A percentile compares a stretch with the other conserved stretches of the same genome.
Conservation (phyloP, 495 filamentous ascomycete species). For the Copromyces sp. region DNA sequence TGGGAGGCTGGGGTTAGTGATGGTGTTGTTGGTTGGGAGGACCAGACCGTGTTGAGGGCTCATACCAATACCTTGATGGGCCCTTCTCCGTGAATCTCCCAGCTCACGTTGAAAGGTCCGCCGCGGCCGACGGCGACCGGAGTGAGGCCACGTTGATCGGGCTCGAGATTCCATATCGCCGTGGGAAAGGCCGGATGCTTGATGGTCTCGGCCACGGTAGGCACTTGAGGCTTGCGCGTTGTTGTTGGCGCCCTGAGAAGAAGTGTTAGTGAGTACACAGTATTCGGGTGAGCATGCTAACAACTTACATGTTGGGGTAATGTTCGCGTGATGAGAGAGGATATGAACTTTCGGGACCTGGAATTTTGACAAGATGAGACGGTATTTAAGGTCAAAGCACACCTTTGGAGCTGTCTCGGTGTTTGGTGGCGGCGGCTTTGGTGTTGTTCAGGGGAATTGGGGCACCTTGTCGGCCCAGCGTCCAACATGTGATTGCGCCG, state of each 20-base stretch:
- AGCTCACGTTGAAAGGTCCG: conserved; percentile 60
- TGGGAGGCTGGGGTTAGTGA: conserved; percentile 14
- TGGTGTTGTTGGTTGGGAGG: conserved; percentile 10
- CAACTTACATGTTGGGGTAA: neutral
- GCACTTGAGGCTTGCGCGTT: conserved; percentile 9
- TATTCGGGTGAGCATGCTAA: neutral
- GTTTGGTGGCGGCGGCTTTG: neutral
- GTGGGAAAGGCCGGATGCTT: conserved; percentile 37
- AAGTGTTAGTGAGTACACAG: neutral
- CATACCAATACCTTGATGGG: conserved; percentile 60
- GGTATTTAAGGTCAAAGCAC: neutral
- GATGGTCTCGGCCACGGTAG: conserved; percentile 29
- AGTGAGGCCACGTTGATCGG: conserved; percentile 45
- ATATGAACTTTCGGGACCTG: neutral
- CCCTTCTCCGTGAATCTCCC: conserved; percentile 71
- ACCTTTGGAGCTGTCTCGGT: neutral
- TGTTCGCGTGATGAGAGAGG: neutral
- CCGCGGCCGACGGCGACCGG: conserved; percentile 54
- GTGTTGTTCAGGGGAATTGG: neutral
- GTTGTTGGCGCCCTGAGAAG: neutral
- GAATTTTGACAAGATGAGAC: neutral
- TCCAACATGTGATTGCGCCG: neutral
- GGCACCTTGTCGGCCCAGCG: neutral
- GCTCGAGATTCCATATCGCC: conserved; percentile 52
- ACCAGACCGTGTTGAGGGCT: conserved; percentile 12